These are phyloP conservation scores for Zymoseptoria brevis DNA, from an alignment of 2,329 filamentous ascomycete genomes.

Conservation along the genomic window DNA sequence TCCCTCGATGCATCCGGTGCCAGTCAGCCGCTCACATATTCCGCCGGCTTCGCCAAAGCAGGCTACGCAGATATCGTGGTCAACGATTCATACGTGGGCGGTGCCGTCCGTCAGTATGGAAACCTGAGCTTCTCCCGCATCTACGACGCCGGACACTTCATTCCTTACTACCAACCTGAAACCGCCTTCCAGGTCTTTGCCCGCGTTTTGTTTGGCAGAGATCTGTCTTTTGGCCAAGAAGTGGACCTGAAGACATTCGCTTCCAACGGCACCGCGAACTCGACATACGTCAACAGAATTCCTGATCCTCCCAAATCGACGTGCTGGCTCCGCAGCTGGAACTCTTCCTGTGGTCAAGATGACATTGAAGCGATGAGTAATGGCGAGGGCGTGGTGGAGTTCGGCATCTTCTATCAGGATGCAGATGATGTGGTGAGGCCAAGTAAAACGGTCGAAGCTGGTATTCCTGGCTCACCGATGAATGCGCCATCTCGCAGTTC, in stretches of 20 bases:
- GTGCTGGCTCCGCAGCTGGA: conserved; percentile 53
- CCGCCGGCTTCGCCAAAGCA: conserved; percentile 21
- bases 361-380: conserved; percentile 42
- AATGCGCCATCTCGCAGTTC: conserved; percentile 10
- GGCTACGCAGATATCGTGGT: conserved; percentile 20
- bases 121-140: conserved; percentile 25
- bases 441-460: conserved; percentile 24
- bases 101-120: conserved; percentile 30
- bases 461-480: conserved; percentile 28
- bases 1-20: not conserved
- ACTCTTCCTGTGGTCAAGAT: conserved; percentile 46
- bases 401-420: conserved; percentile 48
- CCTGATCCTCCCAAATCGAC: conserved; percentile 39
- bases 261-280: conserved; percentile 50
- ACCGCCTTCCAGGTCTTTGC: conserved; percentile 27
- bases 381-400: conserved; percentile 50
- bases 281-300: conserved; percentile 45
- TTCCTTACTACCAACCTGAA: conserved; percentile 34
- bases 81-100: conserved; percentile 31
- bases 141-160: conserved; percentile 35
- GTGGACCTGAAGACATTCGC: conserved; percentile 43
- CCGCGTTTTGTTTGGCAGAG: conserved; percentile 28
- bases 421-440: conserved; percentile 32
- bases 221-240: conserved; percentile 30
- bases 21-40: conserved; percentile 18